Evolutionary conservation across 2,329 filamentous ascomycete species (phyloP).

Genomic region (Colletotrichum sp.): DNA sequence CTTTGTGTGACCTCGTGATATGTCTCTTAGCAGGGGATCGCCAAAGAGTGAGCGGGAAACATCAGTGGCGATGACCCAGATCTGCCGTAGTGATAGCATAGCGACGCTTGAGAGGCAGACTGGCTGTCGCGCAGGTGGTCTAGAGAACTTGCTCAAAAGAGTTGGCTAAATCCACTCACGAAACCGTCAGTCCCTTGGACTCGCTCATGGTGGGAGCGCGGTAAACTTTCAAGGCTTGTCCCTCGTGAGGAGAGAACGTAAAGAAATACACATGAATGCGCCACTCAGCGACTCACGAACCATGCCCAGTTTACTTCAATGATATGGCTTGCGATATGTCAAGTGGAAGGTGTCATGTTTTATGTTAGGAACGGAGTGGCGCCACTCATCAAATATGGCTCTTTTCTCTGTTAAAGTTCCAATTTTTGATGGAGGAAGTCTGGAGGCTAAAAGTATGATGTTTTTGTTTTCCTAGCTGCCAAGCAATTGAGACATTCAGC

Average conservation of each 20-base stretch:
- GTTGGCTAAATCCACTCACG: neutral
- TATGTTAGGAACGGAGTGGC: neutral
- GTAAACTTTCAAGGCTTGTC: neutral
- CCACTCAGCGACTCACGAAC: neutral
- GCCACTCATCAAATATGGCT: neutral
- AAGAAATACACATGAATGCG: neutral
- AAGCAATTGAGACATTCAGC: neutral
- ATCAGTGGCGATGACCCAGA: neutral
- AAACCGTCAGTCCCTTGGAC: neutral
- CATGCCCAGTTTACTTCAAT: neutral
- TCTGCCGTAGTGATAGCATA: neutral
- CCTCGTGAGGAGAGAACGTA: neutral
- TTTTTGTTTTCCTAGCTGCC: neutral
- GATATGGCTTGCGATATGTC: neutral
- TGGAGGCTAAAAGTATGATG: neutral
- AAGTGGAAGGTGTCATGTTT: neutral
- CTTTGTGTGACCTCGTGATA: neutral
- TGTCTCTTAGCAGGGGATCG: neutral
- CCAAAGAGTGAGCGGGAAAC: neutral
- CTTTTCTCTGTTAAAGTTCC: neutral
- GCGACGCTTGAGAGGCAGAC: neutral
- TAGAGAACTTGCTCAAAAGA: neutral
- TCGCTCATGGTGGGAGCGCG: neutral
- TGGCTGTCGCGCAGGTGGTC: neutral
- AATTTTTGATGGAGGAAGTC: neutral